Evolutionary conservation across 1,284 basidiomycete species (phyloP).

Genomic region (Austroboletus niveus): DNA sequence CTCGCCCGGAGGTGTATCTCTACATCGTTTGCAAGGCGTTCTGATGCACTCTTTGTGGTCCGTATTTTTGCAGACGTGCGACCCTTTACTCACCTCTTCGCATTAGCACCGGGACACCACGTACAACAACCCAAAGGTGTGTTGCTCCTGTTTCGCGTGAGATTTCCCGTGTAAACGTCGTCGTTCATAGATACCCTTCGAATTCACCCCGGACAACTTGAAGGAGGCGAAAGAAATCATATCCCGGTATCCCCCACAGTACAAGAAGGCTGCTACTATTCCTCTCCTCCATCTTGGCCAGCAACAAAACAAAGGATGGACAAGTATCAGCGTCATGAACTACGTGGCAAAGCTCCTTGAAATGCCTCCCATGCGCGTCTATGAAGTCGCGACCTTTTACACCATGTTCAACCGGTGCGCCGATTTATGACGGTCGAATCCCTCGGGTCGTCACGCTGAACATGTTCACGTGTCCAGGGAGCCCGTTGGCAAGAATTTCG

Average conservation of each 20-base stretch:
- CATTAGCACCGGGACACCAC: slow-evolving; percentile 87
- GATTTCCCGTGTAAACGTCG: not conserved
- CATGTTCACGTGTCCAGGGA: slow-evolving; percentile 51
- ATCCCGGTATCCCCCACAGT: slow-evolving; percentile 91
- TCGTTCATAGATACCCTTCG: slow-evolving; percentile 79
- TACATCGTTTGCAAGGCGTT: slow-evolving; percentile 39
- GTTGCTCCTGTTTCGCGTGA: slow-evolving; percentile 6
- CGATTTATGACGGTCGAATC: not conserved
- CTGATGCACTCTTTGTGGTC: slow-evolving; percentile 57
- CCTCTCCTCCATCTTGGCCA: slow-evolving; percentile 96
- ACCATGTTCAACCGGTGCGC: slow-evolving; percentile 96
- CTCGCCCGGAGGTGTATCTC: slow-evolving; percentile 35
- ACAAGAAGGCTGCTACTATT: slow-evolving; percentile 97
- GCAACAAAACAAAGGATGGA: slow-evolving; percentile 98
- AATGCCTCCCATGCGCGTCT: slow-evolving; percentile 98
- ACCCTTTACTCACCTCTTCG: slow-evolving; percentile 10
- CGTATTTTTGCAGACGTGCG: slow-evolving; percentile 22
- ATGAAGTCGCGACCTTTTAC: slow-evolving; percentile 99
- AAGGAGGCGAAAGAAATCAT: slow-evolving; percentile 89
- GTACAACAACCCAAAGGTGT: slow-evolving; percentile 87
- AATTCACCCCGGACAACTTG: slow-evolving; percentile 80
- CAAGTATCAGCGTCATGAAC: slow-evolving; percentile 99
- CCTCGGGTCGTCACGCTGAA: not conserved
- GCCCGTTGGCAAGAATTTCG: slow-evolving; percentile 92
- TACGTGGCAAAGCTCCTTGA: slow-evolving; percentile 90